Evolutionary conservation across 257 asterid species (phyloP).

Genomic region (Petrea volubilis): DNA sequence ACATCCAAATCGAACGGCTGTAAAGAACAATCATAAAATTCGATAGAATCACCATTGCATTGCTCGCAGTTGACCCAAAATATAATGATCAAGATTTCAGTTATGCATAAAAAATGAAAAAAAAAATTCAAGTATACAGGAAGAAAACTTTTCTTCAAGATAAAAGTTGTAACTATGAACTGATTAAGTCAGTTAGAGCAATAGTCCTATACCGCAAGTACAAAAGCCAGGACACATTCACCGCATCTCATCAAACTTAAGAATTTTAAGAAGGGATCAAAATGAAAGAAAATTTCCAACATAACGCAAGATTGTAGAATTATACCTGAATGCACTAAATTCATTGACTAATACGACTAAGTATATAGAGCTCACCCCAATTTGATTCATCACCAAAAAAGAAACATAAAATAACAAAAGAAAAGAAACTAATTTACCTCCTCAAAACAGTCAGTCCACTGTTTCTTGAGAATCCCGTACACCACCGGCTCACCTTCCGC

Average conservation of each 20-base stretch:
- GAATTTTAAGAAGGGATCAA: too few relatives aligned
- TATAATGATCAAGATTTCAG: constrained; percentile 13
- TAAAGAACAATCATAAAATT: constrained; percentile 51
- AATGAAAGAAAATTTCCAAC: neutral
- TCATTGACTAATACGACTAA: neutral
- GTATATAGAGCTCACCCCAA: neutral
- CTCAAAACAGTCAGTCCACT: constrained; percentile 76
- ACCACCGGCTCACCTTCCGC: constrained; percentile 59
- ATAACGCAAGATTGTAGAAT: neutral
- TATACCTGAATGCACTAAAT: neutral
- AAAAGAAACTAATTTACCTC: constrained; percentile 45
- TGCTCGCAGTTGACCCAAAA: neutral
- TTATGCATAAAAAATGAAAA: neutral
- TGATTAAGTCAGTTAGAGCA: neutral
- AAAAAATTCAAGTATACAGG: neutral
- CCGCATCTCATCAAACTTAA: neutral
- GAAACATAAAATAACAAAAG: neutral
- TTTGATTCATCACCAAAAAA: neutral
- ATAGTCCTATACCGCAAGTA: neutral
- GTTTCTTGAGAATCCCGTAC: constrained; percentile 59
- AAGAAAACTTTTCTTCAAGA: neutral
- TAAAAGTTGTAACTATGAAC: constrained; percentile 2
- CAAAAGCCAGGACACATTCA: neutral
- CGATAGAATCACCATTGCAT: constrained; percentile 34
- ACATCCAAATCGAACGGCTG: constrained; percentile 68